Evolutionary conservation across 768 basidiomycete genomes (phyloP).

Genomic region (Pulveroboletus sp.): DNA sequence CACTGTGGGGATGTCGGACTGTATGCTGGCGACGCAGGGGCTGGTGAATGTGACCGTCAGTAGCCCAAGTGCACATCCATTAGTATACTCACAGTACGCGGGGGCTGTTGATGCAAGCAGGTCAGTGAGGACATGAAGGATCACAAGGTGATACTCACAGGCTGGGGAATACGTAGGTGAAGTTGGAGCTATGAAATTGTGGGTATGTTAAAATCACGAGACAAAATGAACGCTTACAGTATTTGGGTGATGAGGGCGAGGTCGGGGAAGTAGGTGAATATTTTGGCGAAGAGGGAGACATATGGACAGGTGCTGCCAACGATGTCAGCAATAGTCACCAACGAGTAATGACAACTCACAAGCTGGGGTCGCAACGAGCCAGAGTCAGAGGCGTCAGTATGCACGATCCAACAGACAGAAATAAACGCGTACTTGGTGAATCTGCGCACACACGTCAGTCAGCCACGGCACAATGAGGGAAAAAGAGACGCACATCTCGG

Average conservation of each 20-base stretch:
- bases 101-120: slow-evolving; percentile 47
- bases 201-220: slow-evolving; percentile 2
- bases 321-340: slow-evolving; percentile 4
- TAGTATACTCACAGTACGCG: slow-evolving; percentile 61
- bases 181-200: slow-evolving; percentile 58
- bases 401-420: neutral
- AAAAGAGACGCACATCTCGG: slow-evolving; percentile 63
- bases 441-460: slow-evolving; percentile 39
- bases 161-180: slow-evolving; percentile 87
- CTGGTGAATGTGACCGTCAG: slow-evolving; percentile 35
- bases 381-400: slow-evolving; percentile 22
- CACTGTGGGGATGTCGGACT: slow-evolving; percentile 82
- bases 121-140: slow-evolving; percentile 4
- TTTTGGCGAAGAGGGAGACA: slow-evolving; percentile 87
- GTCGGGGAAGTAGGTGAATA: slow-evolving; percentile 93
- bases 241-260: slow-evolving; percentile 89
- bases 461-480: neutral
- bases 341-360: slow-evolving; percentile 44
- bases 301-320: slow-evolving; percentile 63
- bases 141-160: slow-evolving; percentile 48
- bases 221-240: slow-evolving; percentile 52
- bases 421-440: slow-evolving; percentile 67
- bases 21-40: slow-evolving; percentile 82
- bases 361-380: slow-evolving; percentile 38
- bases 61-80: neutral